Percentiles rank a stretch among this genome's conserved stretches.
Evolutionary conservation across 345 rosid species (phyloP).

Genomic region (Combretum micranthum): DNA sequence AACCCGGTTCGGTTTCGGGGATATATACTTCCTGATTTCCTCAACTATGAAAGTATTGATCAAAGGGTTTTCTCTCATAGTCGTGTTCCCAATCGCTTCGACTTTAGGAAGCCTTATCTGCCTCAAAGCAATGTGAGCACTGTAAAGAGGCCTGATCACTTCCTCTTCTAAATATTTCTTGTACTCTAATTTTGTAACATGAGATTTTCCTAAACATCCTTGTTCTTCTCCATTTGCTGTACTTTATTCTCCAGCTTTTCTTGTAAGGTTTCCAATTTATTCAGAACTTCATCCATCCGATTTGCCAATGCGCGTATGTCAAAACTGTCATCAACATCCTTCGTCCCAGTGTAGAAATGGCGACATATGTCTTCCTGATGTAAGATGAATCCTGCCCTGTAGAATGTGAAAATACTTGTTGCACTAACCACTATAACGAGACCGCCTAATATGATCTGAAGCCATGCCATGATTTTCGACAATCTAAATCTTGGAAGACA

Average conservation of each 20-base stretch:
- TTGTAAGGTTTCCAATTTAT: constrained; percentile 48
- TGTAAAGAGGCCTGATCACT: constrained; percentile 62
- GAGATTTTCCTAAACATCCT: constrained; percentile 24
- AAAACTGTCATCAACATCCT: constrained; percentile 38
- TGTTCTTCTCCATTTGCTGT: constrained; percentile 54
- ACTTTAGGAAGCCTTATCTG: constrained; percentile 57
- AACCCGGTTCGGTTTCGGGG: constrained; percentile 56
- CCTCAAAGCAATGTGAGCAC: constrained; percentile 57
- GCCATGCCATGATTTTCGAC: constrained; percentile 46
- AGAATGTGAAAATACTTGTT: constrained; percentile 61
- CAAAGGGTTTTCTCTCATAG: constrained; percentile 58
- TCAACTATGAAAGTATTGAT: constrained; percentile 55
- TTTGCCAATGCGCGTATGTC: constrained; percentile 33
- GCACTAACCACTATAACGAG: constrained; percentile 54
- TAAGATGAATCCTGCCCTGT: constrained; percentile 56
- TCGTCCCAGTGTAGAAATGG: constrained; percentile 34
- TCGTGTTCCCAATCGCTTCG: constrained; percentile 35
- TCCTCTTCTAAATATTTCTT: constrained; percentile 58
- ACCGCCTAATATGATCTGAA: constrained; percentile 57
- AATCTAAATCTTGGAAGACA: constrained; percentile 46
- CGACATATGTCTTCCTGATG: constrained; percentile 62
- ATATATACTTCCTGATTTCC: constrained; percentile 71
- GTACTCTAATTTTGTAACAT: constrained; percentile 37
- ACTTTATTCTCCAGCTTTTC: constrained; percentile 52
- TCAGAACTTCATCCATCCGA: constrained; percentile 48